These are phyloP conservation scores for Ambrosiella xylebori DNA, from an alignment of 2,329 filamentous ascomycete species.

Conservation along the genomic window DNA sequence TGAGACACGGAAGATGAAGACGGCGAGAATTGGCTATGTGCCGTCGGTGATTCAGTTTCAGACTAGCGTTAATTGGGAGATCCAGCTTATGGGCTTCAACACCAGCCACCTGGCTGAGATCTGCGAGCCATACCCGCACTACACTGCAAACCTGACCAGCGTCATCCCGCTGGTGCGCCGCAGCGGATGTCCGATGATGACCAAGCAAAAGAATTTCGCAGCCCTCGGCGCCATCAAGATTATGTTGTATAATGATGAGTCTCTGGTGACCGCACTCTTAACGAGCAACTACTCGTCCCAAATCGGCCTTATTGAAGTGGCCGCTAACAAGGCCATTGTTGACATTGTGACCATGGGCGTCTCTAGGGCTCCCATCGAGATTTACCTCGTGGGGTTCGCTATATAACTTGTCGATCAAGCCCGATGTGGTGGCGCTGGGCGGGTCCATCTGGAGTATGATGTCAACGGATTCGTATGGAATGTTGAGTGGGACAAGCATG, in stretches of 20 bases:
- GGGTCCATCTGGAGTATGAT: constrained; percentile 15
- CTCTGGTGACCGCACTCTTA: constrained; percentile 2
- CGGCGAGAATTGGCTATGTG: constrained; percentile 6
- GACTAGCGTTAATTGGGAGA: constrained; percentile 16
- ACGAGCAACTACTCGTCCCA: constrained; percentile 8
- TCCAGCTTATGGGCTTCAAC: constrained; percentile 26
- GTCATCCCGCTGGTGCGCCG: constrained; percentile 19
- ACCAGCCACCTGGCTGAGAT: constrained; percentile 17
- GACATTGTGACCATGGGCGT: constrained; percentile 16
- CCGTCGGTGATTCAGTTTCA: constrained; percentile 6
- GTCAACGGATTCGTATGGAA: constrained; percentile 11
- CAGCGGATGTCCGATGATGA: constrained; percentile 19
- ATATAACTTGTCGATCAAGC: constrained; percentile 14
- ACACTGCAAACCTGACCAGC: constrained; percentile 14
- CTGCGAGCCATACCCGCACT: constrained; percentile 17
- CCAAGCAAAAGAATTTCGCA: constrained; percentile 18
- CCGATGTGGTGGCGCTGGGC: constrained; percentile 16
- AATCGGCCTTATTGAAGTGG: constrained; percentile 14
- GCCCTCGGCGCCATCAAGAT: constrained; percentile 18
- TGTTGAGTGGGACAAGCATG: constrained; percentile 38
- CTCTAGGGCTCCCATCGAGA: constrained; percentile 21
- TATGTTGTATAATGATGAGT: constrained; percentile 23
- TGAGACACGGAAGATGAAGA: not conserved
- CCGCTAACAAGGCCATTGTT: constrained; percentile 17
- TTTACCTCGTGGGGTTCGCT: constrained; percentile 14